Conservation (phyloP, 2,329 filamentous ascomycete species). For the Simplicillium aogashimaense region DNA sequence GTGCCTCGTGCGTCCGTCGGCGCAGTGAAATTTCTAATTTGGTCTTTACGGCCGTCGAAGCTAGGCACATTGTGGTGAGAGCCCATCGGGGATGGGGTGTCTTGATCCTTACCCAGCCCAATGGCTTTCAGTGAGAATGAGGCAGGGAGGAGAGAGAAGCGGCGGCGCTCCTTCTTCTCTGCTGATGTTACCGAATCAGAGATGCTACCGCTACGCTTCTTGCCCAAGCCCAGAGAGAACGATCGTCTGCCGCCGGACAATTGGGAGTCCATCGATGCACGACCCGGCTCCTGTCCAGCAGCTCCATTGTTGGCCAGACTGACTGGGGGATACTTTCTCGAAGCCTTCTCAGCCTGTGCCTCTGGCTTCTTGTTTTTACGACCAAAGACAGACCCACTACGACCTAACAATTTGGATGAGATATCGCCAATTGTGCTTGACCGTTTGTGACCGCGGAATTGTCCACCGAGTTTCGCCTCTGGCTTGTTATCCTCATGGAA, state of each 20-base stretch:
- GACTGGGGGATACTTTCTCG: slow-evolving; percentile 74
- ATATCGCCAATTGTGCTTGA: slow-evolving; percentile 73
- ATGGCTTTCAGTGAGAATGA: slow-evolving; percentile 57
- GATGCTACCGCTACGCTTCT: slow-evolving; percentile 62
- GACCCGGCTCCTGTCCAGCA: slow-evolving; percentile 40
- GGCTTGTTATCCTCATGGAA: slow-evolving; percentile 44
- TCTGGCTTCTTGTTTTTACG: slow-evolving; percentile 39
- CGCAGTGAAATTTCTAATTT: slow-evolving; percentile 20
- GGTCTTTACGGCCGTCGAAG: slow-evolving; percentile 29
- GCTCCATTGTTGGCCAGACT: slow-evolving; percentile 74
- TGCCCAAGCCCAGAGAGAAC: slow-evolving; percentile 58
- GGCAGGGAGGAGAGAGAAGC: slow-evolving; percentile 61
- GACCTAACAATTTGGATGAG: slow-evolving; percentile 74
- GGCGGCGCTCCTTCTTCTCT: slow-evolving; percentile 49
- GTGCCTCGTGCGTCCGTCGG: slow-evolving; percentile 24
- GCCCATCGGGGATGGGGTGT: slow-evolving; percentile 33
- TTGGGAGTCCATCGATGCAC: slow-evolving; percentile 62
- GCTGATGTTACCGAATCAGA: slow-evolving; percentile 43
- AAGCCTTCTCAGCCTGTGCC: slow-evolving; percentile 50
- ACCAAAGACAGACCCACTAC: slow-evolving; percentile 75
- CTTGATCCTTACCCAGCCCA: slow-evolving; percentile 45
- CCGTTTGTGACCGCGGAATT: slow-evolving; percentile 48
- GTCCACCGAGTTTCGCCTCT: slow-evolving; percentile 16
- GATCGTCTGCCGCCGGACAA: slow-evolving; percentile 48
- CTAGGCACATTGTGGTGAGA: slow-evolving; percentile 44